These are phyloP conservation scores for Colletotrichum tanaceti DNA, from an alignment of 2,329 filamentous ascomycete species.

Conservation along the genomic window DNA sequence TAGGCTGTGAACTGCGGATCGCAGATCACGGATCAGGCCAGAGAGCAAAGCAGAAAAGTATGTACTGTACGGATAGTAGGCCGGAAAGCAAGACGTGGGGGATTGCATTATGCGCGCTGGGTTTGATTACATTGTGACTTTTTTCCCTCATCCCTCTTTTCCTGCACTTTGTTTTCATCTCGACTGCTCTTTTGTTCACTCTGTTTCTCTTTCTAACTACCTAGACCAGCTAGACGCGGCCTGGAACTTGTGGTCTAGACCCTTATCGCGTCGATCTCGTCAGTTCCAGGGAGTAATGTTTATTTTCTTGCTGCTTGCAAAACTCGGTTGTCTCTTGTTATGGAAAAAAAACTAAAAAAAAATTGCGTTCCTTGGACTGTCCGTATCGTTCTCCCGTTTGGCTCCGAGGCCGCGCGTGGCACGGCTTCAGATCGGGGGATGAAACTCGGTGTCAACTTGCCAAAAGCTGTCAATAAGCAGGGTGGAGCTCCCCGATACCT, in stretches of 20 bases:
- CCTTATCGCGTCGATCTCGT: conserved; percentile 12
- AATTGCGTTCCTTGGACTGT: conserved; percentile 40
- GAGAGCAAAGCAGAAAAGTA: conserved; percentile 1
- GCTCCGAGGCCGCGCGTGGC: conserved; percentile 17
- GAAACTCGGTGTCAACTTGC: conserved; percentile 23
- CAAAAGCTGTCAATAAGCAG: conserved; percentile 16
- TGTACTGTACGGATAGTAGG: too few species aligned
- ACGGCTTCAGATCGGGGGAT: conserved; percentile 23
- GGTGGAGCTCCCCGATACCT: background rate
- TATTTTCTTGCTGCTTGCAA: background rate
- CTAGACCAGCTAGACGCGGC: background rate
- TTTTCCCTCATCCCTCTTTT: conserved; percentile 1
- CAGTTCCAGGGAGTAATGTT: background rate
- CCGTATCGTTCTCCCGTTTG: conserved; percentile 22
- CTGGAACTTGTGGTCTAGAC: conserved; percentile 3
- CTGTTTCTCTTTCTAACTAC: background rate
- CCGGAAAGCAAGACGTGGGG: background rate
- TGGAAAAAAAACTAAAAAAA: too few species aligned
- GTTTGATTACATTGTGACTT: conserved; percentile 33
- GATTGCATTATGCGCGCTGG: conserved; percentile 4
- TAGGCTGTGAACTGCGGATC: conserved; percentile 5
- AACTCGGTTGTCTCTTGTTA: too few species aligned
- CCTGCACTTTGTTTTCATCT: background rate
- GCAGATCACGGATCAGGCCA: conserved; percentile 9
- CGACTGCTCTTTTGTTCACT: background rate